phyloP scores from a whole-genome alignment of 192 early-diverging fungal species.

The Backusella morwellensis region DNA sequence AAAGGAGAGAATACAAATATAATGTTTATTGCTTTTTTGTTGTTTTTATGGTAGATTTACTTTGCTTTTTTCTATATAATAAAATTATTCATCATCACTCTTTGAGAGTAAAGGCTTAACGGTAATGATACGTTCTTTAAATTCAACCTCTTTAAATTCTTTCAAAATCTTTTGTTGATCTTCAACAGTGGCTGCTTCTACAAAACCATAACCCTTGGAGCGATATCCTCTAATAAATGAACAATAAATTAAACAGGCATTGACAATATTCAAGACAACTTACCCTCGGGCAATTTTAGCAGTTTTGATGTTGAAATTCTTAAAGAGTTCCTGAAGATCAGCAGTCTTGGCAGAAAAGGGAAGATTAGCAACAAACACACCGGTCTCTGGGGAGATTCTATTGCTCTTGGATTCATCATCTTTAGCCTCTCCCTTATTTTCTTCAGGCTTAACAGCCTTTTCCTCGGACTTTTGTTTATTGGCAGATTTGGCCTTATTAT shows the following conservation, averaged over 20 bases:
- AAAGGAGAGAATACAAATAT: not conserved
- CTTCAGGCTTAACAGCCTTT: conserved; percentile 4
- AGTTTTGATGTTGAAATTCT: conserved; percentile 69
- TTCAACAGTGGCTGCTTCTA: conserved; percentile 72
- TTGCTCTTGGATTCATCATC: not conserved
- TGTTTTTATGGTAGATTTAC: not conserved
- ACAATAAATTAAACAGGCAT: not conserved
- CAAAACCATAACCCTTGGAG: conserved; percentile 95
- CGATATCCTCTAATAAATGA: conserved; percentile 42
- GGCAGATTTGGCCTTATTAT: not conserved
- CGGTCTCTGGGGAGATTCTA: conserved; percentile 59
- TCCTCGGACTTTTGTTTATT: not conserved
- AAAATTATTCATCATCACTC: not conserved
- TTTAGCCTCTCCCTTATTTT: not conserved
- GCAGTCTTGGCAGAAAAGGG: conserved; percentile 71
- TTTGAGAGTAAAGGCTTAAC: not conserved
- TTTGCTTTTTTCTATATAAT: not conserved
- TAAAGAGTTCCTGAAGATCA: conserved; percentile 75
- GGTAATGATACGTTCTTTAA: conserved; percentile 55
- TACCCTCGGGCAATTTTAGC: conserved; percentile 71
- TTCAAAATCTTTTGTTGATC: conserved; percentile 78
- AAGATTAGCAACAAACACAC: conserved; percentile 79
- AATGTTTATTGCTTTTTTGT: not conserved
- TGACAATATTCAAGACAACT: not conserved
- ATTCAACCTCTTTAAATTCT: conserved; percentile 53